Evolutionary conservation across 2,329 filamentous ascomycete genomes (phyloP), one percentile per base, ranked within the genome.

Genomic region (Ophidiomyces ophidiicola): DNA sequence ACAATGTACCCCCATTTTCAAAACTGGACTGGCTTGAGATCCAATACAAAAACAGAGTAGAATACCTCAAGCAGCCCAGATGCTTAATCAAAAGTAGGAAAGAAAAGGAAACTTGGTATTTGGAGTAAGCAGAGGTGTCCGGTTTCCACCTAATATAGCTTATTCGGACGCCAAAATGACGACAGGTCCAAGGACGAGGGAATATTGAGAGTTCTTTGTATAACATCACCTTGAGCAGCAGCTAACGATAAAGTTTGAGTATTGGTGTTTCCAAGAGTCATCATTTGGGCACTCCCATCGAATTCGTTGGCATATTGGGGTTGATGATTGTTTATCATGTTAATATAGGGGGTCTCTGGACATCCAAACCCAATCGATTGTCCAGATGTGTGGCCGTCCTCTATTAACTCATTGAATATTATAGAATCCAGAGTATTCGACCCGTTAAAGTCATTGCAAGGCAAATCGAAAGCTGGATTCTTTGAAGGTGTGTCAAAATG

Each of bases 161-260:
- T 44, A 20, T 44, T 44, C 10, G 41, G 41, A 21, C 41, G 36
- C 41, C 36, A 44, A 21, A 44, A 44, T 7, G 6, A 19, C 11
- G 20, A 4, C 17, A 32, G 14, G 29, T 21, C 38, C 12, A n/a
- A 19, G 11, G 7, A 6, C 10, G 32, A 14, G 6, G 6, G 6
- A 7, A 26, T 7, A 7, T 7, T 26, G 7, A n/a, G 24, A 26
- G 6, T 26, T n/a, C 24, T n/a, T n/a, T n/a, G 24, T 26, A 26
- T 26, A n/a, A 7, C 24, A 26, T 26, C 24, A 26, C 24, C 7
- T 26, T 26, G 24, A 26, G 24, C 24, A n/a, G 24, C 24, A n/a
- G 24, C n/a, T n/a, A 33, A 12, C 4, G 17, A 30, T 10, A 15
- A 6, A 7, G 15, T 3, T 6, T 3, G 37, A 33, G n/a, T 20